These are phyloP conservation scores for Tuctoria greenei DNA, from an alignment of 176 grass and related monocot species.

Conservation along the genomic window DNA sequence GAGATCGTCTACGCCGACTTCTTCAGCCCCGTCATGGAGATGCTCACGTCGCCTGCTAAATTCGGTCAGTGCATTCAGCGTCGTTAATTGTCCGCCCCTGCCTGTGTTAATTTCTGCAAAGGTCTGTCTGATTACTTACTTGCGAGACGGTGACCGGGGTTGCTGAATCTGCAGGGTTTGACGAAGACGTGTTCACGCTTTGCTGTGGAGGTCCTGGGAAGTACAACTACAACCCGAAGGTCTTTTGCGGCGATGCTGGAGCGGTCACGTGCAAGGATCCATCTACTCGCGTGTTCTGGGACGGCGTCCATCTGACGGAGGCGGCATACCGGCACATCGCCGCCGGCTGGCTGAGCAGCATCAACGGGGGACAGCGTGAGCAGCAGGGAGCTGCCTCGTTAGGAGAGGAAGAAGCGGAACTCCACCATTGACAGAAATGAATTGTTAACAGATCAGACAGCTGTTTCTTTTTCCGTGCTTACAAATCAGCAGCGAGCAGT, in stretches of 20 bases:
- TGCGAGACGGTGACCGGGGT: background rate
- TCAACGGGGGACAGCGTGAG: background rate
- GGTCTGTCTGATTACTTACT: too few species aligned
- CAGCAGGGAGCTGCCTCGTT: too few species aligned
- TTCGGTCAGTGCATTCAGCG: too few species aligned
- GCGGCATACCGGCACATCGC: slow-evolving; percentile 28
- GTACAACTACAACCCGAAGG: background rate
- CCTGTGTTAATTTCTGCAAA: too few species aligned
- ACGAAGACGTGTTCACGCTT: slow-evolving; percentile 9
- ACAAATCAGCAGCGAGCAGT: too few species aligned
- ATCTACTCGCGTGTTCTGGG: slow-evolving; percentile 37
- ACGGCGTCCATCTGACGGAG: slow-evolving; percentile 30
- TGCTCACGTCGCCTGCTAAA: slow-evolving; percentile 37
- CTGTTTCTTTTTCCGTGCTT: too few species aligned
- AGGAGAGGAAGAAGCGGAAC: too few species aligned
- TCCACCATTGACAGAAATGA: too few species aligned
- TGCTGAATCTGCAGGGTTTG: slow-evolving; percentile 17
- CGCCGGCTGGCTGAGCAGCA: slow-evolving; percentile 14
- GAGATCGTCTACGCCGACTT: slow-evolving; percentile 50
- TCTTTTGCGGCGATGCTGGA: slow-evolving; percentile 5
- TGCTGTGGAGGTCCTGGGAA: slow-evolving; percentile 37
- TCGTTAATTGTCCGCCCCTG: too few species aligned
- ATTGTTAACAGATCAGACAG: too few species aligned
- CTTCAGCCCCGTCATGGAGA: slow-evolving; percentile 45
- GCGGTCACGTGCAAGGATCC: slow-evolving; percentile 1